Base-by-base conservation (phyloP, 106 monocot genomes). In the Dendrobium chrysotoxum region DNA sequence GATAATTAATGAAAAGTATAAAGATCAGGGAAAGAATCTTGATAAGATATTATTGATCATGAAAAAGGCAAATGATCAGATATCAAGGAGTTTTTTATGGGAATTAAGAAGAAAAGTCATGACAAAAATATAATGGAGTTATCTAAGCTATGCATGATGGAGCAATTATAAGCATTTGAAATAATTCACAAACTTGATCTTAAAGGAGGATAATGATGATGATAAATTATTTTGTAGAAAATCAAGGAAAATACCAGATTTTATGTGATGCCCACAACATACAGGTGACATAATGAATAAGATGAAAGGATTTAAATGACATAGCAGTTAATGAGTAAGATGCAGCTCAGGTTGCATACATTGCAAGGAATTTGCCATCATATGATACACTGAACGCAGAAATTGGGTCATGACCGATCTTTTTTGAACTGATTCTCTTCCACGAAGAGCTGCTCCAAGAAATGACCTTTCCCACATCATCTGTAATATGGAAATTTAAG, bases 401-500 rank as follows among this genome's bases (percentile, higher is more conserved):
- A 75, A 97, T 89, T 71, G 92, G 81, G 40, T 97, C 91, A 68
- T 83, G 87, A 38, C 66, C 61, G 66, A 92, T 80, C 82, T 76
- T 87, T 77, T 89, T 94, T 77, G 86, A 82, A n/a, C 83, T 78
- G 78, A 92, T 77, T 85, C 92, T 92, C 76, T 85, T 76, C 94
- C 92, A 94, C 53, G 97, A 86, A 17, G 68, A 40, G 77, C 88
- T 72, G 81, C 85, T 85, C 92, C 94, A 97, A 78, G 89, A 87
- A 11, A 91, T 45, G 53, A 97, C 85, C 70, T 82, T 84, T 80
- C 85, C 90, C 45, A 84, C 66, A 68, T 89, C 84, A 91, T 89
- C 97, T 97, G 85, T 12, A 81, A 79, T 79, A 18, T 61, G n/a
- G 18, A 75, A 85, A 39, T 73, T 73, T 40, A 40, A 17, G 6